Conservation (phyloP, 352 stramenopile species). For the Pythium folliculosum region DNA sequence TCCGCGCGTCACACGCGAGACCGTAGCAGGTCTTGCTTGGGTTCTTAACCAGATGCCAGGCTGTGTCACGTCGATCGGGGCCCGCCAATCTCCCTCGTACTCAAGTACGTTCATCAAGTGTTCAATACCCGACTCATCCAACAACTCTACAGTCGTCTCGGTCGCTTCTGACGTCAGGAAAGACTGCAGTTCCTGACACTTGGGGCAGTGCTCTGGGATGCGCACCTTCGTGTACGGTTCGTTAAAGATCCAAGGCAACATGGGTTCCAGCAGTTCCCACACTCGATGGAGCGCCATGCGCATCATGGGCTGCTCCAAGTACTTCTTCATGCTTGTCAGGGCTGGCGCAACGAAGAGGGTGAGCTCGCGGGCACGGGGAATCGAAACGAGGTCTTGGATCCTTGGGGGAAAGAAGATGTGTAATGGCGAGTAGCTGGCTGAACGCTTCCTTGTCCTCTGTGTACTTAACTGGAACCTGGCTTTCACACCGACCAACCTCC, state of each 20-base stretch:
- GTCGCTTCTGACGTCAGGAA: neutral
- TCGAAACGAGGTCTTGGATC: neutral
- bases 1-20: too few species aligned
- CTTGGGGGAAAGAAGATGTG: neutral
- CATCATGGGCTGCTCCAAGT: neutral
- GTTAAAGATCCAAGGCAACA: neutral
- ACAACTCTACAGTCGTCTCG: neutral
- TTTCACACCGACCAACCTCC: too few species aligned
- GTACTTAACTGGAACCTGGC: too few species aligned
- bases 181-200: neutral
- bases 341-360: neutral
- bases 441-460: neutral
- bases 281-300: neutral
- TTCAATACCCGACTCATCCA: neutral
- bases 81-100: too few species aligned
- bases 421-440: neutral
- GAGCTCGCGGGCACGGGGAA: neutral
- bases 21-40: too few species aligned
- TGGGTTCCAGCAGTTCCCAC: neutral
- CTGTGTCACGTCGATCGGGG: too few species aligned
- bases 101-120: neutral
- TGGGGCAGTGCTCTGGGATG: neutral
- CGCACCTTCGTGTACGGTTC: neutral
- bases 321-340: neutral
- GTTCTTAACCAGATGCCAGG: too few species aligned